Evolutionary conservation across 805 yeast species (phyloP).

Genomic region (Danielia reshetovae): DNA sequence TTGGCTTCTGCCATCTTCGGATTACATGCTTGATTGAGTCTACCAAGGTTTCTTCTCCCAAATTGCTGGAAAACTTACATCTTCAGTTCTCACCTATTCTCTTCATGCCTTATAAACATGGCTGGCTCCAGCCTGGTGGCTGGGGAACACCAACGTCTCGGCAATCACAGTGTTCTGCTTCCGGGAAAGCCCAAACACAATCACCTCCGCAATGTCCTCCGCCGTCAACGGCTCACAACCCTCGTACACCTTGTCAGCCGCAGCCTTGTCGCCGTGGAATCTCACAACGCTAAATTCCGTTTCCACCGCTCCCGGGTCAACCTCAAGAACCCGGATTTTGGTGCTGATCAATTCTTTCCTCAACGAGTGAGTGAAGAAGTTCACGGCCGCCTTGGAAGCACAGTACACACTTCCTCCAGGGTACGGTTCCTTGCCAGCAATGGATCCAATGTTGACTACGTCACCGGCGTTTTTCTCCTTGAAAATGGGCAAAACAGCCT

Average conservation of each 20-base stretch:
- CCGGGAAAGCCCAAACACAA: conserved; percentile 35
- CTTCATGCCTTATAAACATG: conserved; percentile 20
- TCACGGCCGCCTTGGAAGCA: conserved; percentile 36
- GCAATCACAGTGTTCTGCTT: conserved; percentile 35
- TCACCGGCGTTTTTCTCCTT: conserved; percentile 34
- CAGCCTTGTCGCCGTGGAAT: conserved; percentile 27
- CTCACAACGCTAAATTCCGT: conserved; percentile 38
- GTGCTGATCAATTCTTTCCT: conserved; percentile 36
- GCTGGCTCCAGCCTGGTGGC: conserved; percentile 32
- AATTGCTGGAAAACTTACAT: no score
- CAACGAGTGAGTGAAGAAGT: conserved; percentile 29
- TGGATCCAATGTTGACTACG: conserved; percentile 34
- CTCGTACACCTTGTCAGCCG: conserved; percentile 31
- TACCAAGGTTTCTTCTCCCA: no score
- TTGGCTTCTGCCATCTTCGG: no score
- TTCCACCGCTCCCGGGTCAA: conserved; percentile 39
- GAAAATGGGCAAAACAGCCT: conserved; percentile 34
- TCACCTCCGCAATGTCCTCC: conserved; percentile 36
- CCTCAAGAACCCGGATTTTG: conserved; percentile 34
- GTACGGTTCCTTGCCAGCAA: conserved; percentile 38
- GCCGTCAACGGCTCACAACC: conserved; percentile 33
- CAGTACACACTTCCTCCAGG: conserved; percentile 39
- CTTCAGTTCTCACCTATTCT: no score
- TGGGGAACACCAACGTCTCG: conserved; percentile 36
- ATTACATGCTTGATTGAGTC: no score